Evolutionary conservation across 2,329 filamentous ascomycete genomes (phyloP).

Genomic region (Monilinia fructicola): DNA sequence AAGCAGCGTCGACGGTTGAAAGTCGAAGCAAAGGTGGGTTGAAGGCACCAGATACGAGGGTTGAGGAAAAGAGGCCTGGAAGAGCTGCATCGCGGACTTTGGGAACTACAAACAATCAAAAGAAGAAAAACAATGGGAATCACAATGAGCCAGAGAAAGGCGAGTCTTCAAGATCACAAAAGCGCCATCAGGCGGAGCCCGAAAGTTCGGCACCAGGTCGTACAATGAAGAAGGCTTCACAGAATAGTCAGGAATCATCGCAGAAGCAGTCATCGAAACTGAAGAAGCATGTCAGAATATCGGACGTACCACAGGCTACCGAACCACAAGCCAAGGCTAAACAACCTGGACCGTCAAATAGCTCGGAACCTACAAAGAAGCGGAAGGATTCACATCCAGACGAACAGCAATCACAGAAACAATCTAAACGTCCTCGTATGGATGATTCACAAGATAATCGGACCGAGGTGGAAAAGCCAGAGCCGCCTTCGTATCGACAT

Average conservation of each 20-base stretch:
- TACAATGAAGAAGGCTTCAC: neutral
- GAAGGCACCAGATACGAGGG: neutral
- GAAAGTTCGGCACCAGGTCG: neutral
- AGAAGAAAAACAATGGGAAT: neutral
- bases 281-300: constrained; percentile 21
- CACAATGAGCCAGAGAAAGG: neutral
- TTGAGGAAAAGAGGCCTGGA: neutral
- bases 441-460: constrained; percentile 17
- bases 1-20: neutral
- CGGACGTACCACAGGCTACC: constrained; percentile 9
- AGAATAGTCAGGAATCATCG: neutral
- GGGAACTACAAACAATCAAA: neutral
- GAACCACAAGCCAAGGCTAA: constrained; percentile 6
- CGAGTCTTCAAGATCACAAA: constrained; percentile 12
- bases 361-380: constrained; percentile 11
- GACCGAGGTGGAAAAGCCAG: constrained; percentile 20
- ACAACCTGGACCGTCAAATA: neutral
- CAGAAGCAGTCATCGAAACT: constrained; percentile 5
- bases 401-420: constrained; percentile 10
- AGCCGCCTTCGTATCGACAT: constrained; percentile 47
- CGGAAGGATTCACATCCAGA: constrained; percentile 11
- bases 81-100: neutral
- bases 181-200: neutral
- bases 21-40: neutral
- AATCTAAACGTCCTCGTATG: constrained; percentile 25